Evolutionary conservation across 2,329 filamentous ascomycete species (phyloP), one percentile per base, ranked within the genome.

Genomic region (Penicillium sp.): DNA sequence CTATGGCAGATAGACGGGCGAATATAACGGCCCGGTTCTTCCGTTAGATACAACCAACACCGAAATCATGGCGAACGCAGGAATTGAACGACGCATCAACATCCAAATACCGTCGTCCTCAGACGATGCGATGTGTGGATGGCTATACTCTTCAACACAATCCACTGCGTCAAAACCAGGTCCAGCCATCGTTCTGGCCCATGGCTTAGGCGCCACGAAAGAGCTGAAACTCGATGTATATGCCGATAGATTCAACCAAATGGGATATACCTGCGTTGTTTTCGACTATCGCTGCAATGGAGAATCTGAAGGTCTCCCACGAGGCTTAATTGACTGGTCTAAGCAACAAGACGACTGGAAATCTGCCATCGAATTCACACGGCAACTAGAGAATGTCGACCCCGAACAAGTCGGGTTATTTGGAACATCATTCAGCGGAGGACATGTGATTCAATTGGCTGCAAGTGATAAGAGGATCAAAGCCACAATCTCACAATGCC

Each of bases 201-300:
- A 48, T 26, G 46, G 46, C 15, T 20, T 48, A 12, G 46, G 46
- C 26, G 46, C 24, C 20, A 48, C 46, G n/a, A 48, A 48, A 27
- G 46, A 48, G 12, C 36, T 48, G 6, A 48, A 48, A 8, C 45
- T 48, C 12, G 34, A 39, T 23, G 34, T 23, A 6, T 48, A 48
- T 13, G 46, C 46, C 24, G 17, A 27, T 17, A 13, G 2, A 8
- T 48, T 48, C 46, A 39, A 48, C 17, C 36, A 48, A 23, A n/a
- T 30, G 18, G 46, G 46, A 29, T 48, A 48, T 7, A 48, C 46
- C 13, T 41, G 46, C 23, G 26, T 48, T 23, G 46, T 48, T 21
- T 48, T 48, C 18, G 46, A 48, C 23, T 48, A 48, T 17, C 46
- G 46, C 20, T 48, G 46, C 46, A 48, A 20, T 7, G 46, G 46